Base-by-base conservation (phyloP, 2,329 filamentous ascomycete genomes). In the Clonostachys solani region DNA sequence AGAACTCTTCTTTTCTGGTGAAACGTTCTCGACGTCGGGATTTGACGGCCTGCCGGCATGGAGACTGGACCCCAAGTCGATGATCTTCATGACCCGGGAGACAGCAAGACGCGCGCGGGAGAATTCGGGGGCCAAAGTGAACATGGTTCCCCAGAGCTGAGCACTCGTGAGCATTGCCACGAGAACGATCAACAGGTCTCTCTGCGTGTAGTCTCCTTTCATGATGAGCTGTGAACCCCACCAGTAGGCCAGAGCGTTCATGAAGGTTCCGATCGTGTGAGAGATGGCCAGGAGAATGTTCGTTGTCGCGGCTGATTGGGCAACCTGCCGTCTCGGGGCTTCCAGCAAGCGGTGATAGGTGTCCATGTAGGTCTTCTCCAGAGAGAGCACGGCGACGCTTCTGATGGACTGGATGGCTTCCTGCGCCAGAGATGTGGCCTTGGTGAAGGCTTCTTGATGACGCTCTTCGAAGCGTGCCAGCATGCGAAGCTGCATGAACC, bases 201-300 rank as follows among this genome's bases (percentile, higher is more conserved):
- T 80, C 40, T 78, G 78, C 4, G 68, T 73, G 54, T 86, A 86
- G 47, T 80, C 68, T 6, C 86, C 86, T 38, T 76, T 73, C 45
- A 83, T 77, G 49, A 91, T 87, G 52, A 83, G 80, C 55, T 80
- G 84, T 0, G 86, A 77, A 5, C 87, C 87, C 86, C 87, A 92
- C 85, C 86, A 92, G 64, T 89, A 91, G 1, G 86, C 84, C 46
- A 92, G 77, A 0, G 86, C 84, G 57, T 90, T 88, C 23, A 89
- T 80, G 44, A 87, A 73, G 57, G 85, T 86, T 17, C 81, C 78
- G 10, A 77, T 69, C 52, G 75, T 78, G 58, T 82, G 79, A 15
- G 81, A 74, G 35, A 84, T 68, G 3, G 83, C 79, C 8, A 84
- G 73, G 71, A 78, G 83, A 15, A 83, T 60, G 58, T 81, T 84